phyloP scores from a whole-genome alignment of 1,284 basidiomycete genomes.

The Ceratobasidium sp. region DNA sequence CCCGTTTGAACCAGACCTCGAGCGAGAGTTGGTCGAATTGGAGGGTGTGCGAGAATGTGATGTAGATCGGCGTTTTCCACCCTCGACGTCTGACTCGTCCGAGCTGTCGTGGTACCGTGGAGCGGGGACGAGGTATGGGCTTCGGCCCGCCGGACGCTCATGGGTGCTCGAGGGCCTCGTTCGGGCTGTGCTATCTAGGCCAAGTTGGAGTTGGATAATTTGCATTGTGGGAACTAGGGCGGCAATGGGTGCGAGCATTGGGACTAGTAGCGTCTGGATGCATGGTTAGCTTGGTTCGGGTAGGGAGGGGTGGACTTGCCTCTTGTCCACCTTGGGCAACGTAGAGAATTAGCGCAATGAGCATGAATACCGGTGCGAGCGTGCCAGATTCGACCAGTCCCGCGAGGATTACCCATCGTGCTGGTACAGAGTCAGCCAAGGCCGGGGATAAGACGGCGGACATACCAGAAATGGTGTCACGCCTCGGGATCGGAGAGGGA shows the following conservation, averaged over 20 bases:
- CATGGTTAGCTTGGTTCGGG: background rate
- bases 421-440: background rate
- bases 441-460: background rate
- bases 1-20: conserved; percentile 28
- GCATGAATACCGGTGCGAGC: conserved; percentile 21
- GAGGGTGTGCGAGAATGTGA: background rate
- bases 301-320: background rate
- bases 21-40: background rate
- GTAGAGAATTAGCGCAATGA: conserved; percentile 28
- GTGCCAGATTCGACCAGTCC: conserved; percentile 18
- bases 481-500: background rate
- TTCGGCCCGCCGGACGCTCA: background rate
- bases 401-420: conserved; percentile 13
- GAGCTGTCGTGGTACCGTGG: conserved; percentile 24
- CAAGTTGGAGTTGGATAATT: conserved; percentile 34
- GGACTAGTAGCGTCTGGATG: conserved; percentile 8
- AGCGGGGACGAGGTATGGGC: conserved; percentile 32
- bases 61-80: background rate
- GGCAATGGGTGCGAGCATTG: conserved; percentile 21
- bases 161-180: background rate
- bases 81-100: background rate
- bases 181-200: conserved; percentile 17
- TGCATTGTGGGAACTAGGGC: conserved; percentile 24
- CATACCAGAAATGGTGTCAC: background rate
- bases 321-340: conserved; percentile 33